Percentiles rank a stretch among this genome's conserved stretches.
Evolutionary conservation across 2,329 filamentous ascomycete species (phyloP).

Genomic region (Pezicula radicicola): DNA sequence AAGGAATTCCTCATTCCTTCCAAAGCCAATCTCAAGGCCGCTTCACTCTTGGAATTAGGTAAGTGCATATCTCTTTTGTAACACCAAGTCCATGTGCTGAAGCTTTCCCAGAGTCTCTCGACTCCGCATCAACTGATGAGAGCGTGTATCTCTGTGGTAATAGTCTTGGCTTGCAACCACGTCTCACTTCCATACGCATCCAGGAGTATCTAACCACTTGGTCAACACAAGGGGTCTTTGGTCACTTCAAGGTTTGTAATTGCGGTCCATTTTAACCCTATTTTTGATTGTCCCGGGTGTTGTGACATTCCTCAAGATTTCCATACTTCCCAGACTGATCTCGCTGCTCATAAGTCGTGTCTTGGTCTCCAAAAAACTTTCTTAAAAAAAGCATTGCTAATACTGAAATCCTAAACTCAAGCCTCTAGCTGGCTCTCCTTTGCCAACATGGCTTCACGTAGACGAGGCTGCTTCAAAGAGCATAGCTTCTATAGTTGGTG

Average conservation of each 20-base stretch:
- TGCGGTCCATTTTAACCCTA: too few relatives aligned
- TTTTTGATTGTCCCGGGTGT: too few relatives aligned
- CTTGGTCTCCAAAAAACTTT: too few relatives aligned
- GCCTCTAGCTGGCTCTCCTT: slow-evolving; percentile 57
- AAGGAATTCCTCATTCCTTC: slow-evolving; percentile 76
- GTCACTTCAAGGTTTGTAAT: slow-evolving; percentile 54
- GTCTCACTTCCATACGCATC: slow-evolving; percentile 60
- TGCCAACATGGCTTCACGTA: slow-evolving; percentile 65
- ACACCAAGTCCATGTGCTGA: not conserved
- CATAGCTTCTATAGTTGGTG: slow-evolving; percentile 71
- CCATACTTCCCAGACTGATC: too few relatives aligned
- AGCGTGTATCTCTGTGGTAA: slow-evolving; percentile 76
- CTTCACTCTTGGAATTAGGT: slow-evolving; percentile 21
- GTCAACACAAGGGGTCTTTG: slow-evolving; percentile 73
- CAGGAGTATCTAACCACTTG: slow-evolving; percentile 69
- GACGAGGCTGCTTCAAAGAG: slow-evolving; percentile 63
- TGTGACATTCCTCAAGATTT: too few relatives aligned
- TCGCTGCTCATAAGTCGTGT: too few relatives aligned
- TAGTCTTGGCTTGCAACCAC: slow-evolving; percentile 73
- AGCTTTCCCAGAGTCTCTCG: slow-evolving; percentile 14
- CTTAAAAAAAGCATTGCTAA: too few relatives aligned
- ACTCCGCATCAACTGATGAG: slow-evolving; percentile 15
- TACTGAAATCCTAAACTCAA: slow-evolving; percentile 29
- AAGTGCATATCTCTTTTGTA: slow-evolving; percentile 4
- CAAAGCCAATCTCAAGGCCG: slow-evolving; percentile 63